Conservation (phyloP, 177 flowering plant genomes). For the Vitis hybrid region DNA sequence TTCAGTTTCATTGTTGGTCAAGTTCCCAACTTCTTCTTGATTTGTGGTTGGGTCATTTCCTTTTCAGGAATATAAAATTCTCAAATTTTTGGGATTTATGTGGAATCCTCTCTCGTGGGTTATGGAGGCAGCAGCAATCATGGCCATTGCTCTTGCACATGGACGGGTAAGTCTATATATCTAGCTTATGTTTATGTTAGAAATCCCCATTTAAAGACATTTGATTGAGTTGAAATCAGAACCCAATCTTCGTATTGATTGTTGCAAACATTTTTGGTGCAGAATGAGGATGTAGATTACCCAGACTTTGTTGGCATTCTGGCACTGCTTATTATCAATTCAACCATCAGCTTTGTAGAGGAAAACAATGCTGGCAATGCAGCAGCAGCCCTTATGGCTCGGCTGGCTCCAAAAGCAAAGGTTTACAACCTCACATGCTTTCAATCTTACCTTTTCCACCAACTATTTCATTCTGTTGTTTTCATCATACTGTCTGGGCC, state of each 20-base stretch:
- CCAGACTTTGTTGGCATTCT: slow-evolving; percentile 31
- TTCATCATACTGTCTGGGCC: background rate
- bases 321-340: slow-evolving; percentile 26
- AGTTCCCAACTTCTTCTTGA: background rate
- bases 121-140: slow-evolving; percentile 37
- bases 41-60: background rate
- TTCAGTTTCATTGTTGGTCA: background rate
- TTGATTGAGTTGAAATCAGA: no score
- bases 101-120: slow-evolving; percentile 42
- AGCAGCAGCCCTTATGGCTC: slow-evolving; percentile 38
- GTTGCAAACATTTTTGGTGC: background rate
- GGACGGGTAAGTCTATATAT: slow-evolving; percentile 21
- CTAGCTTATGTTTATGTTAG: no score
- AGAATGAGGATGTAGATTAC: slow-evolving; percentile 19
- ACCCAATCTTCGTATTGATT: background rate
- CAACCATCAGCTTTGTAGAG: slow-evolving; percentile 34
- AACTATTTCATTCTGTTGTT: background rate
- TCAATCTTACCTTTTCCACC: background rate
- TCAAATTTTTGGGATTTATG: slow-evolving; percentile 39
- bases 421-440: slow-evolving; percentile 3
- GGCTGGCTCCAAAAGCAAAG: slow-evolving; percentile 36
- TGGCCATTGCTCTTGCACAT: slow-evolving; percentile 30
- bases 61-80: slow-evolving; percentile 24
- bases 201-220: no score
- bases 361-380: slow-evolving; percentile 43